Percentiles rank a stretch among this genome's conserved stretches.
phyloP scores from a whole-genome alignment of 2,329 filamentous ascomycete species.

The Xylaria polymorpha region DNA sequence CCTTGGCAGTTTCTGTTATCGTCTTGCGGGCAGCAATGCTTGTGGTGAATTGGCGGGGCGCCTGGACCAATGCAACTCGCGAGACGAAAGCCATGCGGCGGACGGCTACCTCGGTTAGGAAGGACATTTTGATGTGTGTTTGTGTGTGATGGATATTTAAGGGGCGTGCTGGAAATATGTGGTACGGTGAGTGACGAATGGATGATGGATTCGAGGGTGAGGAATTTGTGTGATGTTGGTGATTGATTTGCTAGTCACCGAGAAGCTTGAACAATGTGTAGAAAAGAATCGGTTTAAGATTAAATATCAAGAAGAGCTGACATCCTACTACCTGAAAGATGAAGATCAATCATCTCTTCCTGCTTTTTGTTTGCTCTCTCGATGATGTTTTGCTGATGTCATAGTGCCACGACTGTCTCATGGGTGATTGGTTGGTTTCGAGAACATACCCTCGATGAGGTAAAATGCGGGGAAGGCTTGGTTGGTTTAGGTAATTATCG shows the following conservation, averaged over 20 bases:
- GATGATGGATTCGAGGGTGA: background rate
- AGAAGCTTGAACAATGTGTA: background rate
- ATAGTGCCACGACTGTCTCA: slow-evolving; percentile 11
- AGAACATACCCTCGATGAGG: slow-evolving; percentile 8
- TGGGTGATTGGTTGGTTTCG: slow-evolving; percentile 18
- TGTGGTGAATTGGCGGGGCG: slow-evolving; percentile 64
- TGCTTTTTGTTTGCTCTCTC: background rate
- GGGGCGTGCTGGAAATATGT: background rate
- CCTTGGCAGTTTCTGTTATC: slow-evolving; percentile 67
- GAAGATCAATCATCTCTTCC: background rate
- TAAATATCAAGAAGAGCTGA: slow-evolving; percentile 15
- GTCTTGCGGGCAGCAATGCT: slow-evolving; percentile 59
- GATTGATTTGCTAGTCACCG: background rate
- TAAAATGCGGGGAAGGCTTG: slow-evolving; percentile 23
- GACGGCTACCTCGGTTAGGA: slow-evolving; percentile 60
- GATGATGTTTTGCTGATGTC: slow-evolving; percentile 35
- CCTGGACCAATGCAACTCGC: slow-evolving; percentile 53
- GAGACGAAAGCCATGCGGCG: slow-evolving; percentile 57
- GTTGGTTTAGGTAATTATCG: background rate
- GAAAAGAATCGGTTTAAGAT: background rate
- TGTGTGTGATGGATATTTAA: background rate
- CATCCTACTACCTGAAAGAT: too few species aligned
- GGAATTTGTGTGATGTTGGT: background rate
- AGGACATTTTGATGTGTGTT: slow-evolving; percentile 59
- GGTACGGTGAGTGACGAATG: background rate